Conservation (phyloP, 306 rosid species). For the Carpinus viminea region DNA sequence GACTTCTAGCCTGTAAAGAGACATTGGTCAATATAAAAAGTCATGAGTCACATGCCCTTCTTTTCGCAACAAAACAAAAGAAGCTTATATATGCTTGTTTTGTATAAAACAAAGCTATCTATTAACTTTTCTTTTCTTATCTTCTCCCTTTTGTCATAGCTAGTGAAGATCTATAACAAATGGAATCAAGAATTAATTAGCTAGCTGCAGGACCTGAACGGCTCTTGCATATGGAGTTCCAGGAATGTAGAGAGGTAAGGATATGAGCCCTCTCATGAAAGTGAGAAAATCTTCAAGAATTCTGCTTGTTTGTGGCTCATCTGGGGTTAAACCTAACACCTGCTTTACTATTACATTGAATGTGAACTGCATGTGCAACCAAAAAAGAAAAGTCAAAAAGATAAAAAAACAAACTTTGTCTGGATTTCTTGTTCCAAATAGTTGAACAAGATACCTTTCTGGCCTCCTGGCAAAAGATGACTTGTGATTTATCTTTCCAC, state of each 20-base stretch:
- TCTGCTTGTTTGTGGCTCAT: slow-evolving; percentile 24
- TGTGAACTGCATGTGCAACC: slow-evolving; percentile 31
- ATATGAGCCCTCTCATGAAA: slow-evolving; percentile 43
- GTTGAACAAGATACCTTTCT: slow-evolving; percentile 26
- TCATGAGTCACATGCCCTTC: slow-evolving; percentile 19
- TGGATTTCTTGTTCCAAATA: not conserved
- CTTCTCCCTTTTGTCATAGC: not conserved
- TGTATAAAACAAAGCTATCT: not conserved
- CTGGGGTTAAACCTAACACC: slow-evolving; percentile 37
- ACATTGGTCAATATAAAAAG: slow-evolving; percentile 2
- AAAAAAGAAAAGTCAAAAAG: not conserved
- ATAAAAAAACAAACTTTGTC: not conserved
- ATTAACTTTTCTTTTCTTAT: not conserved
- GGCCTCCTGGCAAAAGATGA: slow-evolving; percentile 40
- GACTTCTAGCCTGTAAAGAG: slow-evolving; percentile 43
- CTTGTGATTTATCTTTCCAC: slow-evolving; percentile 33
- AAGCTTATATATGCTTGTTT: not conserved
- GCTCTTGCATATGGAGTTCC: slow-evolving; percentile 43
- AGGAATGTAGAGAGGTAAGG: slow-evolving; percentile 38
- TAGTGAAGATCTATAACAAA: not conserved
- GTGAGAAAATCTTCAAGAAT: slow-evolving; percentile 40
- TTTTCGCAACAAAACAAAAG: slow-evolving; percentile 2
- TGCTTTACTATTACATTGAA: slow-evolving; percentile 43
- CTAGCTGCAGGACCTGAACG: slow-evolving; percentile 24
- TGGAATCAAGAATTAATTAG: not conserved